Base-by-base conservation (phyloP, 768 basidiomycete species). In the Boletus reticuloceps region DNA sequence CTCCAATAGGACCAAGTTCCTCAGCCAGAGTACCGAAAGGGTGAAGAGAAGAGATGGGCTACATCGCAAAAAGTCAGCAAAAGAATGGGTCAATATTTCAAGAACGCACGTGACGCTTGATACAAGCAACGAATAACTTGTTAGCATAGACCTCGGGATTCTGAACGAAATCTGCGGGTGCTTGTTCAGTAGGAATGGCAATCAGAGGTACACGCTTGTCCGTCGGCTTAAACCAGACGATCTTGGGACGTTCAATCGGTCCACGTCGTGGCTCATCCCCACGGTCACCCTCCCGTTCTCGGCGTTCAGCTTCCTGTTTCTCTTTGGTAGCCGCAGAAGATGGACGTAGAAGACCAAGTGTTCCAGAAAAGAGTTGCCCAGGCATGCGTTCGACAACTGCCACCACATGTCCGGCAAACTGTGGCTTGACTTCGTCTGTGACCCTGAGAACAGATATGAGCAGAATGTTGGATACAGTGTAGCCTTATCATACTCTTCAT, bases 331-430 rank as follows among this genome's bases (percentile, higher is more conserved):
- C 96, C 42, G 93, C 94, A 47, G 94, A 96, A 22, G 94, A 97
- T 6, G 96, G 96, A 31, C 96, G 89, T 25, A 98, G 79, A 32
- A 98, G 84, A 50, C 96, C 97, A 4, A 99, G 83, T 45, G 94
- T 98, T 14, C 97, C 97, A 32, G 94, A 96, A 77, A 98, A 99
- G 47, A 98, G 84, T 67, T 99, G 97, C 5, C 96, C 95, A 9
- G 96, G 96, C 92, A 98, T 98, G 48, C 97, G 85, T 72, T 99
- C 97, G 38, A 99, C 95, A 56, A 99, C 97, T n/a, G 97, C 97
- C 16, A 99, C 97, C 59, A 99, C 95, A 71, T 99, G 97, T 6
- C 97, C 97, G 12, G 97, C 97, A 66, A 94, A 99, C 64, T 97
- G 93, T 29, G 97, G 97, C 74, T 97, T 98, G 61, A 95, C 85